Evolutionary conservation across 345 rosid species (phyloP), one percentile per base, ranked within the genome.

Genomic region (Pistacia vera): DNA sequence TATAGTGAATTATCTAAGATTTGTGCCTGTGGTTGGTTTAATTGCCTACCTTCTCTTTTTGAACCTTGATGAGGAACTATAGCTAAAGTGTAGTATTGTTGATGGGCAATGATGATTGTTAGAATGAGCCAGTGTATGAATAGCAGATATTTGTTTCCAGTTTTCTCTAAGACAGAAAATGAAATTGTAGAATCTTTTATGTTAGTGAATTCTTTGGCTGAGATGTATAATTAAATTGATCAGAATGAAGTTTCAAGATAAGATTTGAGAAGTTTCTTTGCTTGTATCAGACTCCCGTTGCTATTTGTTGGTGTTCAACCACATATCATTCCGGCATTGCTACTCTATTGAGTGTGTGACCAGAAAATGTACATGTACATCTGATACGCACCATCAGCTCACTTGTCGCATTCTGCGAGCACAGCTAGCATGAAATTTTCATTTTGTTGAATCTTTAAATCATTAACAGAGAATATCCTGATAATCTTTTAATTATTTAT

Each of bases 11-110:
- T 88, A 86, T 83, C 88, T 93, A 72, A 82, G 94, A 83, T 92
- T 91, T 77, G 72, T 93, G 77, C 98, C 98, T 8, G 97, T 93
- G 62, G 78, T 88, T 63, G 99, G 99, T 73, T 86, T 96, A 70
- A 61, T 85, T 76, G 75, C 85, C 41, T 92, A 93, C 79, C 92
- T 92, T 73, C 83, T 92, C 73, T 90, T 82, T 80, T 84, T 92
- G 80, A 81, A 89, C 75, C 73, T 72, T 56, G 90, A 90, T 0
- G 87, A 86, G 72, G 88, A 86, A 25, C 36, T 5, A 18, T 77
- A 74, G 74, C 63, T 41, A 14, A 66, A 63, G 20, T 60, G 9
- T 60, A 11, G 8, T 13, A 62, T 36, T 11, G 3, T 4, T 12
- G 14, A 30, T 62, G 54, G 11, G 46, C n/a, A 48, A 22, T 13